Evolutionary conservation across 2,329 filamentous ascomycete species (phyloP).

Genomic region (Botrytis deweyae): DNA sequence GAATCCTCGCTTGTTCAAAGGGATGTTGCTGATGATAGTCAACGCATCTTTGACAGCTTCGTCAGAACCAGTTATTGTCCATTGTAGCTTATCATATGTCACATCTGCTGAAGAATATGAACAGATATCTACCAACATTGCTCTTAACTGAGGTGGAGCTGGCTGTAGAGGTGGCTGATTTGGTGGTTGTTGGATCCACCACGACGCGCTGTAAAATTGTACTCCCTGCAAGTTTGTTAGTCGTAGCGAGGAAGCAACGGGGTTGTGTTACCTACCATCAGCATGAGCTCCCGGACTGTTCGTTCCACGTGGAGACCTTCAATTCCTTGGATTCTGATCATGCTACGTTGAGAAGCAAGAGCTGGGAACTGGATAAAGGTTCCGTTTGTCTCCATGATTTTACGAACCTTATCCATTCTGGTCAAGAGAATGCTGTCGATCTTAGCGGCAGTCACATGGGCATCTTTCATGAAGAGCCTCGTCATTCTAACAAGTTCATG

Average conservation of each 20-base stretch:
- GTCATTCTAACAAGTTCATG: conserved; percentile 79
- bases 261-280: conserved; percentile 60
- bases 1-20: conserved; percentile 80
- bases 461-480: conserved; percentile 88
- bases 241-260: conserved; percentile 2
- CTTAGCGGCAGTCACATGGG: conserved; percentile 84
- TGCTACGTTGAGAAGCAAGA: conserved; percentile 78
- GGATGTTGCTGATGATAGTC: conserved; percentile 87
- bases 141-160: conserved; percentile 57
- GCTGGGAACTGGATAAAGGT: conserved; percentile 92
- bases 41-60: conserved; percentile 96
- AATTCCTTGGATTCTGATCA: conserved; percentile 86
- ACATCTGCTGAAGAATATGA: conserved; percentile 95
- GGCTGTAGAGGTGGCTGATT: conserved; percentile 45
- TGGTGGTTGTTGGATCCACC: conserved; percentile 71
- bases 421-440: conserved; percentile 91
- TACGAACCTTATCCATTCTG: conserved; percentile 92
- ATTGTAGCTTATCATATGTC: conserved; percentile 90
- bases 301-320: conserved; percentile 94
- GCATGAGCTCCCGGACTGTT: conserved; percentile 94
- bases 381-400: conserved; percentile 95
- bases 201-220: conserved; percentile 96
- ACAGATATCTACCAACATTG: conserved; percentile 94
- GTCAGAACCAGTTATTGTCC: conserved; percentile 92
- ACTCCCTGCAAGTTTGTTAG: conserved; percentile 62